phyloP scores from a whole-genome alignment of 306 rosid genomes.

The Rubus idaeus region DNA sequence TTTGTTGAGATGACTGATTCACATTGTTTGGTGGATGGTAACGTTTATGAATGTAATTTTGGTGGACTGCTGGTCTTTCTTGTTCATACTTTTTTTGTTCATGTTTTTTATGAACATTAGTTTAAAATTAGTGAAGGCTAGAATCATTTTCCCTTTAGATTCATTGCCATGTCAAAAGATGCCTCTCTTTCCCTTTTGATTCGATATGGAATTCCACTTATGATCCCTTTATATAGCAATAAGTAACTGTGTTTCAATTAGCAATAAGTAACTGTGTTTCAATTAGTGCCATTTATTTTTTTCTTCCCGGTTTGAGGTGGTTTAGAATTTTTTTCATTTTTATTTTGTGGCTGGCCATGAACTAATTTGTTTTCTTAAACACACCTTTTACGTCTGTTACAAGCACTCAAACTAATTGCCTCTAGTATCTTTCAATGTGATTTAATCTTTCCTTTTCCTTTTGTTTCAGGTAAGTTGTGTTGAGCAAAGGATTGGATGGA shows the following conservation, averaged over 20 bases:
- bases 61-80: too few species aligned
- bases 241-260: neutral
- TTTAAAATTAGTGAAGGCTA: neutral
- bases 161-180: neutral
- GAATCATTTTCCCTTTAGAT: neutral
- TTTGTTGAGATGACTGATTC: too few species aligned
- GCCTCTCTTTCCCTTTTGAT: neutral
- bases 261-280: neutral
- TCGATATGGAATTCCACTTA: neutral
- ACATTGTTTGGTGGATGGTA: too few species aligned
- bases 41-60: too few species aligned
- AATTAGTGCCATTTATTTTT: neutral
- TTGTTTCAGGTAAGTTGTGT: neutral
- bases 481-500: neutral
- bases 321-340: neutral
- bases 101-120: neutral
- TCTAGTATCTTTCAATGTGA: neutral
- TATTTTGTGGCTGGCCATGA: neutral
- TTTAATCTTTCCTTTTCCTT: neutral
- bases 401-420: neutral
- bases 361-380: neutral
- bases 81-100: too few species aligned
- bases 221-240: neutral
- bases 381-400: neutral
- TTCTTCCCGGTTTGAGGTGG: neutral